A percentile compares a stretch with the other conserved stretches of the same genome.
Evolutionary conservation across 192 early-diverging fungal genomes (phyloP).

Genomic region (Coemansia sp.): DNA sequence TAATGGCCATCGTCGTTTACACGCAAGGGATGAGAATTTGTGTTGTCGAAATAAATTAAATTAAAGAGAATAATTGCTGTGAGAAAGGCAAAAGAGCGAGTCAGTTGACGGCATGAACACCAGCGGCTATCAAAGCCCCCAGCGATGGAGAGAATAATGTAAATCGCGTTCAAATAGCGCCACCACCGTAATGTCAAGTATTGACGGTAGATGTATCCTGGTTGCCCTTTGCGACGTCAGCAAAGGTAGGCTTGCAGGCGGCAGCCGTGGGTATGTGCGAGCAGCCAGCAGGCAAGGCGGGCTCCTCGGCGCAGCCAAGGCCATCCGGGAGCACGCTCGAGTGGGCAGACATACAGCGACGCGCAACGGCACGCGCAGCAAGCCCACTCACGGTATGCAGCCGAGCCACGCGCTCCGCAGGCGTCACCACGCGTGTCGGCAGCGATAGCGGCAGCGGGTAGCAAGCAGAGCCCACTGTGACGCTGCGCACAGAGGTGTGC

Average conservation of each 20-base stretch:
- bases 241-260: constrained; percentile 40
- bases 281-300: neutral
- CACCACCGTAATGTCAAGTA: neutral
- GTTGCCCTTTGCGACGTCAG: constrained; percentile 39
- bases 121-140: neutral
- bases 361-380: constrained; percentile 51
- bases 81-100: neutral
- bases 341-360: constrained; percentile 53
- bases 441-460: neutral
- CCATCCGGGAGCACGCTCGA: constrained; percentile 19
- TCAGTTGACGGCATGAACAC: neutral
- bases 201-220: constrained; percentile 9
- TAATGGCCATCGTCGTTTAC: neutral
- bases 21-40: no score
- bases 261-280: neutral
- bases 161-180: neutral
- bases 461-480: constrained; percentile 30
- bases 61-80: neutral
- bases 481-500: constrained; percentile 16
- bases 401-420: constrained; percentile 51
- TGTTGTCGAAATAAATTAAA: neutral
- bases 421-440: constrained; percentile 33
- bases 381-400: constrained; percentile 52
- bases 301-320: constrained; percentile 25
- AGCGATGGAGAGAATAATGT: neutral